Conservation (phyloP, 768 basidiomycete genomes). For the Tricholoma sp. region DNA sequence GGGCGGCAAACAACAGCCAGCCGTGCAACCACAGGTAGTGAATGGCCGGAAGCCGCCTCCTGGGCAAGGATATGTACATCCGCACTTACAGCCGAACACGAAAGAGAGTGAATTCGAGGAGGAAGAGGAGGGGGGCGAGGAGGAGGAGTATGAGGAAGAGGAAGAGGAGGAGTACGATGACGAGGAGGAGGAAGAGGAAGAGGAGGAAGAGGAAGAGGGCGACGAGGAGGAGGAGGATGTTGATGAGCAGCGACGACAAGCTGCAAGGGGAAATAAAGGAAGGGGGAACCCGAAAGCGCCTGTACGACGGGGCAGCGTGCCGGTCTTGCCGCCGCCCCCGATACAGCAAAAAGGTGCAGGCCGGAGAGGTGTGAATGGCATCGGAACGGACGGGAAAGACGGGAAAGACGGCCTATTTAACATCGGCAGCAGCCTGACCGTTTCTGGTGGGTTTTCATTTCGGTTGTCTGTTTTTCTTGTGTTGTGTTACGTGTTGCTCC, state of each 20-base stretch:
- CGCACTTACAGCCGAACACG: slow-evolving; percentile 48
- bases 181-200: slow-evolving; percentile 52
- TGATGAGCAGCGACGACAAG: slow-evolving; percentile 5
- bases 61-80: slow-evolving; percentile 25
- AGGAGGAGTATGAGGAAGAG: slow-evolving; percentile 44
- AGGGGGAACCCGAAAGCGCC: slow-evolving; percentile 6
- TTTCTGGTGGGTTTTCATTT: slow-evolving; percentile 53
- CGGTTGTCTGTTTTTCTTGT: background rate
- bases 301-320: slow-evolving; percentile 13
- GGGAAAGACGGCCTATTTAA: slow-evolving; percentile 69
- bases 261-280: slow-evolving; percentile 7
- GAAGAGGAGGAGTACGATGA: slow-evolving; percentile 52
- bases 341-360: slow-evolving; percentile 16
- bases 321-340: slow-evolving; percentile 15
- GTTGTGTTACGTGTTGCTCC: background rate
- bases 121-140: slow-evolving; percentile 36
- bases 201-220: slow-evolving; percentile 27
- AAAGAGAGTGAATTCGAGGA: slow-evolving; percentile 71
- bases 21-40: slow-evolving; percentile 6
- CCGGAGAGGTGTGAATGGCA: slow-evolving; percentile 11
- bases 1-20: slow-evolving; percentile 3
- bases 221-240: slow-evolving; percentile 2
- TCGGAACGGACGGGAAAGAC: slow-evolving; percentile 33
- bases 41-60: slow-evolving; percentile 16
- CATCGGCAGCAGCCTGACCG: slow-evolving; percentile 78